Percentiles rank a stretch among this genome's conserved stretches.
Conservation (phyloP, 352 stramenopile genomes). For the Phytopythium litorale region DNA sequence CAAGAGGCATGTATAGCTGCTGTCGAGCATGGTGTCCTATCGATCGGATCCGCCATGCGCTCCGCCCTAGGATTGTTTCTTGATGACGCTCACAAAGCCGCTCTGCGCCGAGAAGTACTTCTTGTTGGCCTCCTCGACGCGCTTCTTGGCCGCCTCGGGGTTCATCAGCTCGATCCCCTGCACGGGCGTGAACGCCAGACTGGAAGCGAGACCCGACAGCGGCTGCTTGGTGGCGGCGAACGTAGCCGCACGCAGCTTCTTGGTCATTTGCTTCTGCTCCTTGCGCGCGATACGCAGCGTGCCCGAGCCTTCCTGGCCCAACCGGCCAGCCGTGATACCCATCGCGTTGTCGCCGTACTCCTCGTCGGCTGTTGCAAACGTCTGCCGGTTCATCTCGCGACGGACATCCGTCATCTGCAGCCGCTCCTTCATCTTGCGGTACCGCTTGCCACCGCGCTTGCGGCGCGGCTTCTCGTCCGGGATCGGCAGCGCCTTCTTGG, state of each 20-base stretch:
- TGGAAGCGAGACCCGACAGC: constrained; percentile 91
- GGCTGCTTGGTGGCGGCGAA: constrained; percentile 57
- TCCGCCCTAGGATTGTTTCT: constrained; percentile 33
- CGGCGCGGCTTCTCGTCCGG: constrained; percentile 94
- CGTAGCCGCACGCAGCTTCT: constrained; percentile 92
- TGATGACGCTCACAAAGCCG: constrained; percentile 95
- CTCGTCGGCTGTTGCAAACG: constrained; percentile 90
- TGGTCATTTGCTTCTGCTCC: constrained; percentile 89
- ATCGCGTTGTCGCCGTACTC: constrained; percentile 99
- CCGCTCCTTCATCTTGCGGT: constrained; percentile 97
- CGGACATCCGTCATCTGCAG: constrained; percentile 97
- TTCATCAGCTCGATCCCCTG: constrained; percentile 98
- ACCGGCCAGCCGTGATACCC: constrained; percentile 92
- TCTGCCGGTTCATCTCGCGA: constrained; percentile 95
- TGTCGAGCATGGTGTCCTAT: background rate
- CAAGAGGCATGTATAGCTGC: background rate
- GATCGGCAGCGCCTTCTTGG: constrained; percentile 96
- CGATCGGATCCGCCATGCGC: no score
- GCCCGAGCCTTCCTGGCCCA: constrained; percentile 88
- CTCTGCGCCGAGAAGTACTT: constrained; percentile 96
- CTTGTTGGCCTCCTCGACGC: constrained; percentile 93
- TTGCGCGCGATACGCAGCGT: constrained; percentile 87
- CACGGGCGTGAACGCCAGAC: constrained; percentile 96
- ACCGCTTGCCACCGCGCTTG: constrained; percentile 91
- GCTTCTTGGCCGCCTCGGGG: constrained; percentile 91